Conservation (phyloP, 163 green algal species). For the Scenedesmus sp. region DNA sequence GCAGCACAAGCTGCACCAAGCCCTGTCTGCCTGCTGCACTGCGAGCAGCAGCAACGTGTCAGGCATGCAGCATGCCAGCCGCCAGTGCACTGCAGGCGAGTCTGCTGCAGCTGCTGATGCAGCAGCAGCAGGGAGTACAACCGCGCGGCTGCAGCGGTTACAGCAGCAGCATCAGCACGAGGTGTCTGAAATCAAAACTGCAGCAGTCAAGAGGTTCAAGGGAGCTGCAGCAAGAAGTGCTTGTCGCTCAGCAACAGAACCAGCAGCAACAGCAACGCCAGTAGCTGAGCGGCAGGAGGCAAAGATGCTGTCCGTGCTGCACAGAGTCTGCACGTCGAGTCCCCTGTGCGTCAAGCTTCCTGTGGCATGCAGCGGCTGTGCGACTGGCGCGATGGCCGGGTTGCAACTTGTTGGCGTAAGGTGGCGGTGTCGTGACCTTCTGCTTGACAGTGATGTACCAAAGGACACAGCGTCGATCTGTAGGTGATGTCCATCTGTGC, state of each 20-base stretch:
- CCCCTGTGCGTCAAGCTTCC: too few species aligned
- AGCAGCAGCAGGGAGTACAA: conserved; percentile 14
- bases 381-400: too few species aligned
- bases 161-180: conserved; percentile 36
- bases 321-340: too few species aligned
- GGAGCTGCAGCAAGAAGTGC: conserved; percentile 37
- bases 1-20: conserved; percentile 14
- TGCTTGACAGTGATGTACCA: too few species aligned
- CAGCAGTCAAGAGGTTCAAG: conserved; percentile 34
- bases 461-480: too few species aligned
- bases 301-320: too few species aligned
- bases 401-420: too few species aligned
- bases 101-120: conserved; percentile 39
- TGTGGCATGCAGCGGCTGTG: too few species aligned
- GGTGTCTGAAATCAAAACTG: conserved; percentile 30
- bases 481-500: too few species aligned
- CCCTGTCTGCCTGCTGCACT: not conserved
- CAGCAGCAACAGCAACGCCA: conserved; percentile 19
- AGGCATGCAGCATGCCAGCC: conserved; percentile 4
- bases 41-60: conserved; percentile 1
- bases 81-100: not conserved
- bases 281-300: too few species aligned
- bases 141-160: not conserved
- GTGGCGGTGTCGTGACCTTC: too few species aligned
- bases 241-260: not conserved